Evolutionary conservation across 352 stramenopile genomes (phyloP).

Genomic region (Aphanomyces invadans): DNA sequence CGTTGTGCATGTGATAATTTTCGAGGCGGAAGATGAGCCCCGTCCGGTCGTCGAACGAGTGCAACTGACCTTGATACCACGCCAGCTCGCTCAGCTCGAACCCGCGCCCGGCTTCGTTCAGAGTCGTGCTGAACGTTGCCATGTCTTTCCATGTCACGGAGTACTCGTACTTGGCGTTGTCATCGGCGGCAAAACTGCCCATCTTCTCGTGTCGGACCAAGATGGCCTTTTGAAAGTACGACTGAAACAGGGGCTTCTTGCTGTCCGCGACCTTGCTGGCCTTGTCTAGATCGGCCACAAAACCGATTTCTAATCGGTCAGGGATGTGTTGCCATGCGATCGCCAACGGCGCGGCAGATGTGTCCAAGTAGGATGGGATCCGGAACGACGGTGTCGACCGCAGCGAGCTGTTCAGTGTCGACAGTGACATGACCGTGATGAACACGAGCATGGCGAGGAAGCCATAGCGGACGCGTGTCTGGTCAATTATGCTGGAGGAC

Average conservation of each 20-base stretch:
- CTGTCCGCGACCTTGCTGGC: slow-evolving; percentile 78
- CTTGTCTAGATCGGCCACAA: slow-evolving; percentile 96
- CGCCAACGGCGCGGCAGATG: background rate
- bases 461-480: background rate
- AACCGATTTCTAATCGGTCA: slow-evolving; percentile 65
- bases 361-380: background rate
- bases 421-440: background rate
- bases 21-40: slow-evolving; percentile 97
- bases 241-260: slow-evolving; percentile 88
- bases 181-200: slow-evolving; percentile 22
- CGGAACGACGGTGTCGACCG: slow-evolving; percentile 3
- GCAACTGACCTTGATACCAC: slow-evolving; percentile 82
- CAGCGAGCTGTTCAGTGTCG: slow-evolving; percentile 5
- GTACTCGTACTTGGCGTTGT: slow-evolving; percentile 30
- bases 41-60: slow-evolving; percentile 97
- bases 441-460: slow-evolving; percentile 14
- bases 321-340: slow-evolving; percentile 13
- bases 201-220: slow-evolving; percentile 56
- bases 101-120: slow-evolving; percentile 93
- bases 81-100: slow-evolving; percentile 94
- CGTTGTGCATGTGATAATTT: slow-evolving; percentile 51
- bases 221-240: slow-evolving; percentile 85
- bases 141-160: slow-evolving; percentile 57
- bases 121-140: slow-evolving; percentile 63
- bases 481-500: slow-evolving; percentile 9